A percentile compares a stretch with the other conserved stretches of the same genome.
phyloP scores from a whole-genome alignment of 305 asterid species.

The Coffea humblotiana region DNA sequence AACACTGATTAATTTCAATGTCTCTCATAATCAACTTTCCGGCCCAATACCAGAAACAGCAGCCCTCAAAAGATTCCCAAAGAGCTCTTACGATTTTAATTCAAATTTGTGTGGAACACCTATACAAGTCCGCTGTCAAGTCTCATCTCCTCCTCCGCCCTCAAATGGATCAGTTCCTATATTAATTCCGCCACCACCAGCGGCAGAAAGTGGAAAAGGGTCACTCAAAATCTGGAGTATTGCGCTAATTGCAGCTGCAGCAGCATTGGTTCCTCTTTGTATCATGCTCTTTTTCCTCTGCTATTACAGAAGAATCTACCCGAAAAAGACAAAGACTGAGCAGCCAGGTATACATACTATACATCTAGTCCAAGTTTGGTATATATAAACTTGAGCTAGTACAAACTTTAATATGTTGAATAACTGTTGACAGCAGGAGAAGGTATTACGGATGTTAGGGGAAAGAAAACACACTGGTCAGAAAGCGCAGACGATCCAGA shows the following conservation, averaged over 20 bases:
- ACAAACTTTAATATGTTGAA: neutral
- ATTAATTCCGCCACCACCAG: constrained; percentile 13
- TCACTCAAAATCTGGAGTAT: constrained; percentile 47
- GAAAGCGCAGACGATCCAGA: constrained; percentile 46
- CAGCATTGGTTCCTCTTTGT: constrained; percentile 29
- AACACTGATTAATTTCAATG: constrained; percentile 43
- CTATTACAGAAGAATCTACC: constrained; percentile 27
- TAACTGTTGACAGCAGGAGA: constrained; percentile 30
- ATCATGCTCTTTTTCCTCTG: constrained; percentile 35
- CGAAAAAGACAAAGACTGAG: constrained; percentile 22
- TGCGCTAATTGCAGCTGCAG: constrained; percentile 51
- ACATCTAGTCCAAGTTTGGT: neutral
- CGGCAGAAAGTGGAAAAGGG: constrained; percentile 11
- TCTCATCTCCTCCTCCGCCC: constrained; percentile 30
- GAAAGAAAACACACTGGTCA: constrained; percentile 34
- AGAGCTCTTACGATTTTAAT: constrained; percentile 45
- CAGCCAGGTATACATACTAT: constrained; percentile 34
- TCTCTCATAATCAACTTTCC: constrained; percentile 48
- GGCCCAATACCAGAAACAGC: constrained; percentile 57
- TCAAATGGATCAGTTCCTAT: constrained; percentile 13
- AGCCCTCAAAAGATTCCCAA: constrained; percentile 39
- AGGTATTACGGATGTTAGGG: constrained; percentile 22
- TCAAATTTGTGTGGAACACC: constrained; percentile 51
- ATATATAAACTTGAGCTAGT: neutral
- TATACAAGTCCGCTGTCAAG: constrained; percentile 43